phyloP scores from a whole-genome alignment of 108 stramenopile species.

The Fragilariopsis cylindrus region DNA sequence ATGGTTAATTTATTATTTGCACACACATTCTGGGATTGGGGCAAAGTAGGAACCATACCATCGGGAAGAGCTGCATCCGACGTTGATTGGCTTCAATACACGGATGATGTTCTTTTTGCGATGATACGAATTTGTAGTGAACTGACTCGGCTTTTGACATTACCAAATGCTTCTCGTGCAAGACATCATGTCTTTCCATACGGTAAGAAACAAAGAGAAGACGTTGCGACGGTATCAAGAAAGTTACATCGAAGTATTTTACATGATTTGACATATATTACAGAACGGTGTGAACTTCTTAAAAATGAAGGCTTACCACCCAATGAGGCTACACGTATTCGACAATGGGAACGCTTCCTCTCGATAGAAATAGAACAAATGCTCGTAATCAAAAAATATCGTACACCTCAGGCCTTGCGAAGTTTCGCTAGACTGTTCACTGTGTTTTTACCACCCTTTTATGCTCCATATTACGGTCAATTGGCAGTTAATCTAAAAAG shows the following conservation, averaged over 20 bases:
- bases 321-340: slow-evolving; percentile 72
- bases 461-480: slow-evolving; percentile 72
- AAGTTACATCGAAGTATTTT: slow-evolving; percentile 50
- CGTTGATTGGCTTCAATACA: slow-evolving; percentile 61
- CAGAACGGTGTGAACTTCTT: slow-evolving; percentile 48
- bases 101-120: slow-evolving; percentile 46
- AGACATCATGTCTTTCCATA: slow-evolving; percentile 51
- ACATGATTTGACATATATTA: slow-evolving; percentile 35
- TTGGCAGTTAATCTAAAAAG: slow-evolving; percentile 55
- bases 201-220: slow-evolving; percentile 49
- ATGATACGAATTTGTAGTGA: slow-evolving; percentile 55
- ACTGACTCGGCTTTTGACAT: slow-evolving; percentile 56
- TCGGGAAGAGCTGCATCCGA: slow-evolving; percentile 26
- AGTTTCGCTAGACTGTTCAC: slow-evolving; percentile 72
- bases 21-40: slow-evolving; percentile 78
- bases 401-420: slow-evolving; percentile 77
- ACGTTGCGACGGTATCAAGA: slow-evolving; percentile 42
- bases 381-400: slow-evolving; percentile 72
- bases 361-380: slow-evolving; percentile 47
- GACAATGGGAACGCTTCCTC: slow-evolving; percentile 63
- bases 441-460: slow-evolving; percentile 66
- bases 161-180: slow-evolving; percentile 53
- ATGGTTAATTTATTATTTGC: slow-evolving; percentile 52
- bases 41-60: slow-evolving; percentile 21
- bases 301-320: slow-evolving; percentile 63